Percentiles rank a stretch among this genome's conserved stretches.
Conservation (phyloP, 108 stramenopile genomes). For the Halocafeteria seosinensis region DNA sequence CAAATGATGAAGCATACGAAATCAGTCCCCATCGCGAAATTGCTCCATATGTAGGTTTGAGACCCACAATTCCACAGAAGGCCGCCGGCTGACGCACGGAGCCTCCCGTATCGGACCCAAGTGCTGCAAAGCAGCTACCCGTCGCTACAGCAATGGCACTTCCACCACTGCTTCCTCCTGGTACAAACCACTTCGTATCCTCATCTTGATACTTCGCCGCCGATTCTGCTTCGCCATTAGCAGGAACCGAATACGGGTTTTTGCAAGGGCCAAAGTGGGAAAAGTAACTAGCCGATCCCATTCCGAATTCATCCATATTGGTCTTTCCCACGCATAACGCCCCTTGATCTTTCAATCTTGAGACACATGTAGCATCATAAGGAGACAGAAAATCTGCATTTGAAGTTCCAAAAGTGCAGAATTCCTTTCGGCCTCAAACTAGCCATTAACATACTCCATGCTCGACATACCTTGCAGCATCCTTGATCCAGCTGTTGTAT, state of each 20-base stretch:
- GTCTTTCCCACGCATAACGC: constrained; percentile 66
- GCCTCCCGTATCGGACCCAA: constrained; percentile 93
- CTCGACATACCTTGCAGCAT: constrained; percentile 34
- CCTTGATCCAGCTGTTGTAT: constrained; percentile 56
- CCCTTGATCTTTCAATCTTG: constrained; percentile 40
- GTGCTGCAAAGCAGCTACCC: constrained; percentile 53
- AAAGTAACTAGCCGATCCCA: constrained; percentile 66
- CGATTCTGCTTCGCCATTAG: constrained; percentile 1
- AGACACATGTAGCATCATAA: constrained; percentile 64
- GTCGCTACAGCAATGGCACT: constrained; percentile 71
- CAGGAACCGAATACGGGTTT: constrained; percentile 6
- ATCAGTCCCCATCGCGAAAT: constrained; percentile 75
- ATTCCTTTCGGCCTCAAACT: too few relatives aligned
- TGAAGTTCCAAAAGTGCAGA: too few relatives aligned
- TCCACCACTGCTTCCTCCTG: constrained; percentile 76
- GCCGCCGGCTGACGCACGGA: constrained; percentile 81
- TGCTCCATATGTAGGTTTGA: constrained; percentile 82
- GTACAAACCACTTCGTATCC: constrained; percentile 16
- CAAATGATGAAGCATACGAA: constrained; percentile 77
- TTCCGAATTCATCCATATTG: constrained; percentile 92
- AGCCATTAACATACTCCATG: too few relatives aligned
- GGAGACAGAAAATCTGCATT: too few relatives aligned
- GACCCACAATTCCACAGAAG: constrained; percentile 73
- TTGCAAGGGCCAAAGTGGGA: constrained; percentile 37
- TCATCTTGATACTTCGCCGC: background rate